Conservation (phyloP, 371 early-diverging fungal genomes). For the Apophysomyces ossiformis region DNA sequence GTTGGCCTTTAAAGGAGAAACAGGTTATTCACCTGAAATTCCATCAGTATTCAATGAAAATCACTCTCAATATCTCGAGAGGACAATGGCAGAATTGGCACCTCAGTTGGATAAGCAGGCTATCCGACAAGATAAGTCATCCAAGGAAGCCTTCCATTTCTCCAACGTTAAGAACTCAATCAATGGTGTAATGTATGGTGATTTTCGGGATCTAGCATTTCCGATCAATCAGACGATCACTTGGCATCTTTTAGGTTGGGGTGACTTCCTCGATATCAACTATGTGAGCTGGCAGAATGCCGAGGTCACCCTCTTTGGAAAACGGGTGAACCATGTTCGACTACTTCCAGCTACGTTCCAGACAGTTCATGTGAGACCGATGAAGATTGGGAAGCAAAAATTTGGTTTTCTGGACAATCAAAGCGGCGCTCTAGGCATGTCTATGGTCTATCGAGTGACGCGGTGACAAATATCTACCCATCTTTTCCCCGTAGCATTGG, state of each 20-base stretch:
- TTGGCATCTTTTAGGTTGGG: constrained; percentile 55
- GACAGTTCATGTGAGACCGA: constrained; percentile 26
- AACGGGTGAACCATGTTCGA: constrained; percentile 23
- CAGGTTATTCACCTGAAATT: not conserved
- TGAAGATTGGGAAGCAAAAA: constrained; percentile 14
- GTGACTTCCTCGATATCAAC: constrained; percentile 37
- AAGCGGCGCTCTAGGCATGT: constrained; percentile 25
- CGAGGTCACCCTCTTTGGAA: constrained; percentile 14
- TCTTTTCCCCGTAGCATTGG: too few species aligned
- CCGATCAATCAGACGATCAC: constrained; percentile 7
- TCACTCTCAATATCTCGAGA: constrained; percentile 36
- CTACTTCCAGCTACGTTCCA: constrained; percentile 48
- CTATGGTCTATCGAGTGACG: constrained; percentile 19
- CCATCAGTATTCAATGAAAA: constrained; percentile 44
- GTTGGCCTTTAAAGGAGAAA: not conserved
- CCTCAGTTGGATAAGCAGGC: constrained; percentile 12
- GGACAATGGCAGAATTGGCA: constrained; percentile 27
- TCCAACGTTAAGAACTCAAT: constrained; percentile 37
- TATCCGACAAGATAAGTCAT: constrained; percentile 12
- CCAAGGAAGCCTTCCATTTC: constrained; percentile 15
- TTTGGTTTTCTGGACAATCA: constrained; percentile 26
- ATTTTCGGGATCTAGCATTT: constrained; percentile 33
- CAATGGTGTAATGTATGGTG: constrained; percentile 39
- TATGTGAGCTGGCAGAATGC: constrained; percentile 40
- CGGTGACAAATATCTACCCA: not conserved